Evolutionary conservation across 345 rosid species (phyloP).

Genomic region (Limnanthes douglasii): DNA sequence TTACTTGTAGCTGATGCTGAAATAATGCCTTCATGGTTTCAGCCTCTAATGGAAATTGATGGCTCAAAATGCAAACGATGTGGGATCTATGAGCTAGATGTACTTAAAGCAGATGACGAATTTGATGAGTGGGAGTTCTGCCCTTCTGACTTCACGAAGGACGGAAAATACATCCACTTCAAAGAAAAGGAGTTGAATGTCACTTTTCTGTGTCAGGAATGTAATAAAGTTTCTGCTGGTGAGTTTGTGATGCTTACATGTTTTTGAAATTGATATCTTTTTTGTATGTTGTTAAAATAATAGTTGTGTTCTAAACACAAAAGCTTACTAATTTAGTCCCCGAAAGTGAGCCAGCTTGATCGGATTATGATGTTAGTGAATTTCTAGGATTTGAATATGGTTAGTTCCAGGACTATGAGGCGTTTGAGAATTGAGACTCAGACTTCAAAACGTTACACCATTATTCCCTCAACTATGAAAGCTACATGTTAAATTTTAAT

Average conservation of each 20-base stretch:
- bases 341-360: neutral
- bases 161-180: conserved; percentile 34
- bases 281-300: no score
- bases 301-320: no score
- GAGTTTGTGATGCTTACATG: no score
- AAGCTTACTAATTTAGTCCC: neutral
- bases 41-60: conserved; percentile 57
- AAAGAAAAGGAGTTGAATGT: conserved; percentile 46
- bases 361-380: conserved; percentile 3
- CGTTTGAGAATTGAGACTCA: no score
- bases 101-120: conserved; percentile 40
- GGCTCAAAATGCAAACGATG: conserved; percentile 80
- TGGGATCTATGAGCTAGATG: conserved; percentile 72
- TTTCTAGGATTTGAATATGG: conserved; percentile 2
- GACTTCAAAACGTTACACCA: no score
- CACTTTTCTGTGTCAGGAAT: conserved; percentile 53
- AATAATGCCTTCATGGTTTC: conserved; percentile 9
- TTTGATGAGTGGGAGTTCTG: conserved; percentile 89
- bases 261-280: no score
- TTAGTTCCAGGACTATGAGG: conserved; percentile 2
- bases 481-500: no score
- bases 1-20: neutral
- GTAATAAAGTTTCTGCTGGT: conserved; percentile 28
- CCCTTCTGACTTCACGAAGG: conserved; percentile 50
- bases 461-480: no score